A percentile compares a stretch with the other conserved stretches of the same genome.
Conservation (phyloP, 306 rosid species). For the Fagus sylvatica region DNA sequence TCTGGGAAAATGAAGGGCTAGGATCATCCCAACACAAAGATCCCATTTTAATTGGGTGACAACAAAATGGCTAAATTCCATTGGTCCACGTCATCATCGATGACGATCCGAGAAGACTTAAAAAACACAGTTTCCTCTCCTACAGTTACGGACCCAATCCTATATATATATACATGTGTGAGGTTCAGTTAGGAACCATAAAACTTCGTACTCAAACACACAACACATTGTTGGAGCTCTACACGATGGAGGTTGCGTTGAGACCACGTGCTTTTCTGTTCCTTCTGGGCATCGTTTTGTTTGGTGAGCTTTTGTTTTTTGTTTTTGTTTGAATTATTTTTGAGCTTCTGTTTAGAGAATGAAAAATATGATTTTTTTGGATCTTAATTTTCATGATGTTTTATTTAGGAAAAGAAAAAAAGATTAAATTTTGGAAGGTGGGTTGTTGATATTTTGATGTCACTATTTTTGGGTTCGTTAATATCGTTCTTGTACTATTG, state of each 20-base stretch:
- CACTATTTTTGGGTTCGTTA: too few relatives aligned
- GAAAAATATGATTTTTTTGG: not conserved
- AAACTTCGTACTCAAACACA: not conserved
- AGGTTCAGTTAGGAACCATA: not conserved
- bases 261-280: not conserved
- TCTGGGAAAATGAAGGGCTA: not conserved
- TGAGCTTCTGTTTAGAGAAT: not conserved
- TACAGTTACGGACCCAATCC: not conserved
- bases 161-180: not conserved
- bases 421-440: too few relatives aligned
- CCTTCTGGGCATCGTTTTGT: not conserved
- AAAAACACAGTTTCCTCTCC: not conserved
- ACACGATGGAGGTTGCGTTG: not conserved
- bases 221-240: not conserved
- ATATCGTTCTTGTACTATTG: too few relatives aligned
- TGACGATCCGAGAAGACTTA: not conserved
- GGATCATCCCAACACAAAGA: not conserved
- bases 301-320: not conserved
- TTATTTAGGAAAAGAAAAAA: too few relatives aligned
- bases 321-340: not conserved
- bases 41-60: not conserved
- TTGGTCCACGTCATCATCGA: not conserved
- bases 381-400: not conserved
- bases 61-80: not conserved
- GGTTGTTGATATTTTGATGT: too few relatives aligned